Base-by-base conservation (phyloP, 129 eudicot species). In the Flaveria brownii region DNA sequence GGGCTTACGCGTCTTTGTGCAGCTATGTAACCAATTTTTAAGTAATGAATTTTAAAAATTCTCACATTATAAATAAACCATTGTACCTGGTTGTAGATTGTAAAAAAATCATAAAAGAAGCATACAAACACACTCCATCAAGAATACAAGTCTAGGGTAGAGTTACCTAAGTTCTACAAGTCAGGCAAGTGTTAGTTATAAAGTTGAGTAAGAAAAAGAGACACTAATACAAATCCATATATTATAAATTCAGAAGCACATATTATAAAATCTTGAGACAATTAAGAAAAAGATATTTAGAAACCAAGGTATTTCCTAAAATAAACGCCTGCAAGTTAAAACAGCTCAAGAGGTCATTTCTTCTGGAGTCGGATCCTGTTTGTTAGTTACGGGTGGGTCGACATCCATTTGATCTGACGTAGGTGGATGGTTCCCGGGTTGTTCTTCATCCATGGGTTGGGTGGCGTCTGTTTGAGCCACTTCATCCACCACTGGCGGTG, bases 381-480 rank as follows among this genome's bases (percentile, higher is more conserved):
- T 80, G 33, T 76, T 76, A 15, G 74, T 46, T 78, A 70, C 62
- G 1, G 86, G 82, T 9, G 68, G 82, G 75, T 85, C 90, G 70
- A 84, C 72, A 41, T 84, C 82, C 87, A 84, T 86, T 73, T 72
- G 83, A 67, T 83, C 88, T 56, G 81, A 47, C n/a, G 54, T 10
- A 25, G 71, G 71, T 17, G 79, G 86, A 50, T 20, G 56, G 16
- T 54, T 68, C 47, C 57, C 73, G 4, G 59, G 61, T 67, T 77
- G 84, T 57, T 73, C 77, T 77, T 71, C 75, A 56, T 73, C 85
- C 66, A 33, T 78, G 10, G 77, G 77, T 63, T 78, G 84, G 30
- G 74, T 73, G 66, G 20, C 67, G 0, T 76, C 83, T 50, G 50
- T 57, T 73, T 82, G 84, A 68, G 49, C 80, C 33, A 28, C 73